Conservation (phyloP, 1,284 basidiomycete species). For the Inonotus hispidus region DNA sequence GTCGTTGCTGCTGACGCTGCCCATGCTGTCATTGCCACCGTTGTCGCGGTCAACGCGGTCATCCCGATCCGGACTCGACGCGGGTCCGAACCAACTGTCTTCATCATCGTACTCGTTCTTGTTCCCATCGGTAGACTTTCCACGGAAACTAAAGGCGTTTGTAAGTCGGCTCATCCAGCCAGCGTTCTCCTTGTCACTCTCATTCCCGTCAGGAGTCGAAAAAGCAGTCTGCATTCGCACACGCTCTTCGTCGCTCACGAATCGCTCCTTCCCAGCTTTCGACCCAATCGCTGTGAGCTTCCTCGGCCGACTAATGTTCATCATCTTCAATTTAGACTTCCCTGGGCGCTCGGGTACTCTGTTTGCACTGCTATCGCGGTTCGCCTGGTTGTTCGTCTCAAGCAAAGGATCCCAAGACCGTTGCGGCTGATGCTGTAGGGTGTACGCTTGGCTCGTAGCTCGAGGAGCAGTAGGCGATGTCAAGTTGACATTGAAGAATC, state of each 20-base stretch:
- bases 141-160: conserved; percentile 4
- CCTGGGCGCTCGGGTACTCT: not conserved
- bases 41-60: no score
- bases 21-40: not conserved
- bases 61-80: no score
- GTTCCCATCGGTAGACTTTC: conserved; percentile 4
- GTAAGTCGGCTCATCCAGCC: conserved; percentile 27
- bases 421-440: conserved; percentile 28
- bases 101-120: not conserved
- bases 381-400: conserved; percentile 22
- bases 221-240: conserved; percentile 8
- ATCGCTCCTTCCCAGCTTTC: conserved; percentile 31
- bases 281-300: conserved; percentile 43
- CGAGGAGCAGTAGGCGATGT: conserved; percentile 27
- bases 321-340: conserved; percentile 23
- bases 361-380: conserved; percentile 24
- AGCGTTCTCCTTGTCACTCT: conserved; percentile 22
- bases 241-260: conserved; percentile 26
- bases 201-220: conserved; percentile 19
- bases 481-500: conserved; percentile 37
- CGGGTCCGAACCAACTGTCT: not conserved
- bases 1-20: not conserved
- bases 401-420: conserved; percentile 50
- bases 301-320: conserved; percentile 29
- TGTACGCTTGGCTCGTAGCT: not conserved